phyloP scores from a whole-genome alignment of 2,329 filamentous ascomycete genomes.

The Lasiodiplodia theobromae region DNA sequence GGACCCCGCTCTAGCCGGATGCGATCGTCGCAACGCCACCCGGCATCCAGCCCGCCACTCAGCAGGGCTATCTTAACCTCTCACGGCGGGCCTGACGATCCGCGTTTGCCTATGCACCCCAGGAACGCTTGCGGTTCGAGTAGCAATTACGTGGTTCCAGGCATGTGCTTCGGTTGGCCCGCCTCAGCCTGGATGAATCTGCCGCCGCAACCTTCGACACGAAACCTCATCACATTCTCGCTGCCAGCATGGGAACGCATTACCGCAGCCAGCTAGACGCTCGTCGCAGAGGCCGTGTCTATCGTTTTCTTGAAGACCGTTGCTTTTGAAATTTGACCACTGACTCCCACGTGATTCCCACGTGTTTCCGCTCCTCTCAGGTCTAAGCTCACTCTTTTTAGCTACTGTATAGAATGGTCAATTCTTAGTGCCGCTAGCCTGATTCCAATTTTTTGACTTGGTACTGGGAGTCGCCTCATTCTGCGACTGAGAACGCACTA shows the following conservation, averaged over 20 bases:
- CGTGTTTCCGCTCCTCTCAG: not conserved
- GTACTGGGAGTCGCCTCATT: not conserved
- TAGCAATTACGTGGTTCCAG: not conserved
- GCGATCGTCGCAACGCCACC: not conserved
- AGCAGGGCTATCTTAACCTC: not conserved
- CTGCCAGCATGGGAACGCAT: not conserved
- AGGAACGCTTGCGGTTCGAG: not conserved
- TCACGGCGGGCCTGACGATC: not conserved
- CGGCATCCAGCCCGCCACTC: slow-evolving; percentile 2
- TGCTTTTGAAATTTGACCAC: not conserved
- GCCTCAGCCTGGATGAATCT: not conserved
- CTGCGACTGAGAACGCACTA: slow-evolving; percentile 8
- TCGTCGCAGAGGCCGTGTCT: not conserved
- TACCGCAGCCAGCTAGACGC: not conserved
- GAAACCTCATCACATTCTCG: not conserved
- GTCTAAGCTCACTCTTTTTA: not conserved
- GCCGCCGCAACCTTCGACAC: not conserved
- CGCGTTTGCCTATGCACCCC: not conserved
- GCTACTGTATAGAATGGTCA: not conserved
- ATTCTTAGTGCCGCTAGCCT: not conserved
- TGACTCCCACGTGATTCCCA: not conserved
- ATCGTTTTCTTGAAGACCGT: not conserved
- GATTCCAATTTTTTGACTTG: not conserved
- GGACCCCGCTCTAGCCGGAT: not conserved
- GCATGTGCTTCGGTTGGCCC: not conserved